Base-by-base conservation (phyloP, 1,139 yeast species). In the Taphrina sp. region DNA sequence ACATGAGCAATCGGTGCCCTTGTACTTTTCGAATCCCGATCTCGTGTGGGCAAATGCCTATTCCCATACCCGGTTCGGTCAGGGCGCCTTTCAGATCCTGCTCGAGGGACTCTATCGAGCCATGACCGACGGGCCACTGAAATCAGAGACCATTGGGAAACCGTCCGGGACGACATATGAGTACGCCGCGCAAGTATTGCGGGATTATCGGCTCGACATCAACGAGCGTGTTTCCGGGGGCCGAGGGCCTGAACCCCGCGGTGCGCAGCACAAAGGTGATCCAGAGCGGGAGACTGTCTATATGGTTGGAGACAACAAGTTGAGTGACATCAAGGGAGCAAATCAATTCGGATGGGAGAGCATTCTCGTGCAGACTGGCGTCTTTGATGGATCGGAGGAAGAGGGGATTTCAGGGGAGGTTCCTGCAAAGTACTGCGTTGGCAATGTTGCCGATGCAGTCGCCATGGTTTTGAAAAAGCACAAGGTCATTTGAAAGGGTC, bases 241-340 rank as follows among this genome's bases (percentile, higher is more conserved):
- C n/a, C n/a, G n/a, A n/a, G n/a, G n/a, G n/a, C n/a, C n/a, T n/a
- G n/a, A n/a, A n/a, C n/a, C n/a, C n/a, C n/a, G n/a, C n/a, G n/a
- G n/a, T n/a, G n/a, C n/a, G n/a, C 33, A 22, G 10, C 19, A 20
- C 12, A 19, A 20, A 5, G 17, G 10, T 5, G 16, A 39, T n/a
- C 23, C 29, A 12, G 20, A 8, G 17, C 31, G 12, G 12, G 58
- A 58, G 10, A 66, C 49, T 35, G 84, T 92, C 1, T 90, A 76
- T 71, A 92, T 92, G 98, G 86, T 92, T 28, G 98, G 98, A 23
- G 98, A 92, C 70, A 92, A 92, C 68, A 97, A 96, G 1, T 92
- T 83, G 24, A 81, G 90, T 52, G 98, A 92, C 67, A 92, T 92
- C 49, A 76, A 77, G 60, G 98, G 98, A 0, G 98, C 96, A 1